Evolutionary conservation across 257 asterid species (phyloP).

Genomic region (Solanum neorickii): DNA sequence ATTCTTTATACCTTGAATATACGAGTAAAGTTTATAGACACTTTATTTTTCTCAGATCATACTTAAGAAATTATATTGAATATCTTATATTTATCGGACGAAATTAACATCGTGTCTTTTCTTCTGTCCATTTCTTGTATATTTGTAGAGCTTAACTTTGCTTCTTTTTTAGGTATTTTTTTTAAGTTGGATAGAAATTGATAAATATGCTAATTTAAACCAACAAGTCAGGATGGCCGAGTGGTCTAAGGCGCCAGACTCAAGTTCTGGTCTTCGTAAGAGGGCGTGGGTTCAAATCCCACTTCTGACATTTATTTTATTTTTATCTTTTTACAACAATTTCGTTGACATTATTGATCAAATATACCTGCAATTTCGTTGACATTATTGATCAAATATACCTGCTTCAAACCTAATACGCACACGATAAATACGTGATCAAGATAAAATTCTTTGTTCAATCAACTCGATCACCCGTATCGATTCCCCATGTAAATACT

Average conservation of each 20-base stretch:
- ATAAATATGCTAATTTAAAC: rapidly evolving
- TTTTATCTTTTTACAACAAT: too few relatives aligned
- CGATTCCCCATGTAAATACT: not conserved
- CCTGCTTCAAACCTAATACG: too few relatives aligned
- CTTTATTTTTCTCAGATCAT: too few relatives aligned
- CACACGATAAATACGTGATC: too few relatives aligned
- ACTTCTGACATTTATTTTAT: constrained; percentile 24
- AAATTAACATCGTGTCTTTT: not conserved
- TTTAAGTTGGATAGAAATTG: too few relatives aligned
- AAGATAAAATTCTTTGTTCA: not conserved
- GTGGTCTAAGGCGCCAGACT: constrained; percentile 99
- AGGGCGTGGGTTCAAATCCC: constrained; percentile 91
- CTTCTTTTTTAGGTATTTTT: not conserved
- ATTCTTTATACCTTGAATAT: too few relatives aligned
- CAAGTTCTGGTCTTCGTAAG: constrained; percentile 77
- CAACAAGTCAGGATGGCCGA: constrained; percentile 73
- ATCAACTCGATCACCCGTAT: not conserved
- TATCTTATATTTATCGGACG: too few relatives aligned
- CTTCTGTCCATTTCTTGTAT: not conserved
- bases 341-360: too few relatives aligned
- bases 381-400: too few relatives aligned
- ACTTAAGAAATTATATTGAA: too few relatives aligned
- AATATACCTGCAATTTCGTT: too few relatives aligned
- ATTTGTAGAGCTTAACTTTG: not conserved
- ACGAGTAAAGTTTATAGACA: rapidly evolving